These are phyloP conservation scores for Russula griseocarnosa DNA, from an alignment of 768 basidiomycete species.

Conservation along the genomic window DNA sequence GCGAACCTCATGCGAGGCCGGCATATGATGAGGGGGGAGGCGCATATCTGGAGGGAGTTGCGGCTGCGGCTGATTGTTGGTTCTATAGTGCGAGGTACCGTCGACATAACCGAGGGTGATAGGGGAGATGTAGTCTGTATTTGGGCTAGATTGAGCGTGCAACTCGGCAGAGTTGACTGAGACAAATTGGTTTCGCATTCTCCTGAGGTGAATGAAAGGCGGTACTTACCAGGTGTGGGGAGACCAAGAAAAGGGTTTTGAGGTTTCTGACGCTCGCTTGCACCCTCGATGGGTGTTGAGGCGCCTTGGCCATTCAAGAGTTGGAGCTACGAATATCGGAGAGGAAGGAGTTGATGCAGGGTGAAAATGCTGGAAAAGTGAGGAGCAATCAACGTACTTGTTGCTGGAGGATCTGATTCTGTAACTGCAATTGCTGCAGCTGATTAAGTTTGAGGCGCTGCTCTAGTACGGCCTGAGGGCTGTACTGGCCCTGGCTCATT, in stretches of 20 bases:
- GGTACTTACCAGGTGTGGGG: constrained; percentile 62
- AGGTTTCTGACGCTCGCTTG: constrained; percentile 30
- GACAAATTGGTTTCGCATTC: constrained; percentile 33
- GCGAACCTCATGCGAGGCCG: constrained; percentile 33
- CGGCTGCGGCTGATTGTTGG: constrained; percentile 26
- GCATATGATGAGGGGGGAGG: constrained; percentile 32
- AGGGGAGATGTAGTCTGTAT: constrained; percentile 57
- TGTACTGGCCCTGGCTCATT: constrained; percentile 32
- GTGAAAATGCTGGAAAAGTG: neutral
- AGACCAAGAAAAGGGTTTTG: constrained; percentile 42
- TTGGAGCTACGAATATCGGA: constrained; percentile 30
- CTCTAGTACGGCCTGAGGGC: constrained; percentile 55
- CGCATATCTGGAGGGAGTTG: constrained; percentile 28
- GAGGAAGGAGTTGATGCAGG: neutral
- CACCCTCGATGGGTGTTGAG: constrained; percentile 33
- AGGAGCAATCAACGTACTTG: constrained; percentile 51
- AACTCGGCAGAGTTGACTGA: constrained; percentile 52
- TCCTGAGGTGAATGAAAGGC: constrained; percentile 24
- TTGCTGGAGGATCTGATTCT: constrained; percentile 85
- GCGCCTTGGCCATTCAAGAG: constrained; percentile 37
- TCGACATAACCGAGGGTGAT: constrained; percentile 48
- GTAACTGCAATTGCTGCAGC: constrained; percentile 71
- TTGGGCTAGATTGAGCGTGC: constrained; percentile 48
- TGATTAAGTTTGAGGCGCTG: constrained; percentile 77
- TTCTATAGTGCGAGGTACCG: constrained; percentile 33